A percentile compares a stretch with the other conserved stretches of the same genome.
These are phyloP conservation scores for Dacryopinax primogenitus DNA, from an alignment of 768 basidiomycete genomes.

Conservation along the genomic window DNA sequence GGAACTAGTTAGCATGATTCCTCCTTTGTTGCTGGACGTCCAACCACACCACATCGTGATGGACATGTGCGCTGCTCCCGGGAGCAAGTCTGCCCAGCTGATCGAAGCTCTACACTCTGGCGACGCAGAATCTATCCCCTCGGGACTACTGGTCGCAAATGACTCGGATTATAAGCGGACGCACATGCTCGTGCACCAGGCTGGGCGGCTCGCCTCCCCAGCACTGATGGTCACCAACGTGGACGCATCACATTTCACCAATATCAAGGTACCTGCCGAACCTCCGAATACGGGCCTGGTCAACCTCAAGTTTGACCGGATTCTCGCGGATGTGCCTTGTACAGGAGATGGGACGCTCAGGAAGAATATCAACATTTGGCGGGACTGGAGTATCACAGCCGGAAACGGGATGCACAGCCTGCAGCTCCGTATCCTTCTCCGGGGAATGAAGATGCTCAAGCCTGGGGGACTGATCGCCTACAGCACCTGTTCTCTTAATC, in stretches of 20 bases:
- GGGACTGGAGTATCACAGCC: slow-evolving; percentile 74
- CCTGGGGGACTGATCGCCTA: slow-evolving; percentile 89
- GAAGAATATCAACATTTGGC: slow-evolving; percentile 95
- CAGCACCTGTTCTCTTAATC: slow-evolving; percentile 95
- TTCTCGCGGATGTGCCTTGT: slow-evolving; percentile 94
- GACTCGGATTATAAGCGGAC: slow-evolving; percentile 90
- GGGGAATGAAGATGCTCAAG: slow-evolving; percentile 81
- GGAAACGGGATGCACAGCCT: slow-evolving; percentile 90
- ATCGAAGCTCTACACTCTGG: slow-evolving; percentile 86
- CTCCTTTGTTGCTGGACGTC: slow-evolving; percentile 89
- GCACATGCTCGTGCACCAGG: slow-evolving; percentile 93
- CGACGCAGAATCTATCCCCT: slow-evolving; percentile 54
- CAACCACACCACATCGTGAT: slow-evolving; percentile 85
- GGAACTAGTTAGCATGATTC: slow-evolving; percentile 99
- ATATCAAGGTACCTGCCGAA: slow-evolving; percentile 37
- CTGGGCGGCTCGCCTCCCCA: slow-evolving; percentile 82
- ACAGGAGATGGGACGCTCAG: slow-evolving; percentile 92
- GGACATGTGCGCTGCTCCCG: slow-evolving; percentile 98
- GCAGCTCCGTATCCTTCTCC: slow-evolving; percentile 80
- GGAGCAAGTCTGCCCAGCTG: slow-evolving; percentile 94
- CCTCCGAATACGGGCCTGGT: slow-evolving; percentile 14
- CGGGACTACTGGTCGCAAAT: slow-evolving; percentile 85
- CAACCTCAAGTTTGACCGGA: slow-evolving; percentile 70
- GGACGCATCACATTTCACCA: slow-evolving; percentile 78
- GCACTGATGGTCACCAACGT: slow-evolving; percentile 91